A percentile compares a stretch with the other conserved stretches of the same genome.
phyloP scores from a whole-genome alignment of 805 yeast genomes.

The Kurtzmaniella cleridarum region DNA sequence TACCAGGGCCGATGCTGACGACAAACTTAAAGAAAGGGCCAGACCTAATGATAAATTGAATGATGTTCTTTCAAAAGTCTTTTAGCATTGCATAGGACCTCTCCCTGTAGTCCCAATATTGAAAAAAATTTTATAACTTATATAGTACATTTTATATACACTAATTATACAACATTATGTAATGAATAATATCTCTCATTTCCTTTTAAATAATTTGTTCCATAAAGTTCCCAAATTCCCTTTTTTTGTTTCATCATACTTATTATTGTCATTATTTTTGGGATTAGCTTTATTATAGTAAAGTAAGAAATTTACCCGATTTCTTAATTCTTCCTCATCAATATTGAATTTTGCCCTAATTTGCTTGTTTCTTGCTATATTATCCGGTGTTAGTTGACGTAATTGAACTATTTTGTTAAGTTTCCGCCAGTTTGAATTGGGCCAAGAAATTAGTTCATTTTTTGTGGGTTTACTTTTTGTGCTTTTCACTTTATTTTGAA shows the following conservation, averaged over 20 bases:
- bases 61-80: slow-evolving; percentile 49
- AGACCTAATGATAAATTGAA: slow-evolving; percentile 36
- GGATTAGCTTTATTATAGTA: slow-evolving; percentile 2
- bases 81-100: slow-evolving; percentile 22
- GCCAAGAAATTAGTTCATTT: too few species aligned
- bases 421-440: slow-evolving; percentile 26
- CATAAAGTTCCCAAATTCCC: not conserved
- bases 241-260: not conserved
- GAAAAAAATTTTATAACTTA: too few species aligned
- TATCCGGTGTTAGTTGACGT: slow-evolving; percentile 19
- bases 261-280: too few species aligned
- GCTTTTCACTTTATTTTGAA: not conserved
- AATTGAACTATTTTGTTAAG: slow-evolving; percentile 23
- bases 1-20: slow-evolving; percentile 58
- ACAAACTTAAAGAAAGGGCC: slow-evolving; percentile 36
- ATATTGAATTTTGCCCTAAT: slow-evolving; percentile 21
- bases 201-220: not conserved
- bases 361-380: slow-evolving; percentile 22
- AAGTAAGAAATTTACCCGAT: slow-evolving; percentile 23
- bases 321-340: slow-evolving; percentile 23
- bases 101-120: slow-evolving; percentile 1
- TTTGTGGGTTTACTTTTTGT: too few species aligned
- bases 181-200: not conserved
- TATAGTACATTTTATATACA: too few species aligned
- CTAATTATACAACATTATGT: not conserved